A percentile compares a stretch with the other conserved stretches of the same genome.
Conservation (phyloP, 306 rosid species). For the Dalbergia cultrata region DNA sequence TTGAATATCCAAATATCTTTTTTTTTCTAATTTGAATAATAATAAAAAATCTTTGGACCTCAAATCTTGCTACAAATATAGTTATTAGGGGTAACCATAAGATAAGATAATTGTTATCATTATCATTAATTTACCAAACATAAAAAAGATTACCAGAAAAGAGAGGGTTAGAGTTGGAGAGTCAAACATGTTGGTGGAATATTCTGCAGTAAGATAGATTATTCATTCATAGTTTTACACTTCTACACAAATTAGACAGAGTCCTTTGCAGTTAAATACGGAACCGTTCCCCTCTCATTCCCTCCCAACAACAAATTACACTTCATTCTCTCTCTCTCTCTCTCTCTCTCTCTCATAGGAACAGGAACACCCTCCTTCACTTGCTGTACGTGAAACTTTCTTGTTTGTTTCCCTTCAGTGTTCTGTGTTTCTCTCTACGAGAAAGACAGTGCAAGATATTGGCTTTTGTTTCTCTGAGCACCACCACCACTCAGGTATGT, state of each 20-base stretch:
- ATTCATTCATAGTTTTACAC: neutral
- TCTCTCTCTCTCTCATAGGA: neutral
- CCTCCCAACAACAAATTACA: neutral
- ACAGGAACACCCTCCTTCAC: neutral
- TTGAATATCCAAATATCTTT: too few species aligned
- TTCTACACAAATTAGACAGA: neutral
- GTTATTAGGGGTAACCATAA: neutral
- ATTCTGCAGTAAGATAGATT: neutral
- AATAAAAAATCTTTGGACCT: neutral
- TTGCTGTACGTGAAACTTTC: neutral
- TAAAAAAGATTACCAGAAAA: neutral
- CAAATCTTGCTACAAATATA: neutral
- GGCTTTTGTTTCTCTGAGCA: neutral
- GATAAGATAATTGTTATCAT: neutral
- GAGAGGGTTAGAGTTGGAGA: neutral
- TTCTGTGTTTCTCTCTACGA: too few species aligned
- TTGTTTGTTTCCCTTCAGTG: neutral
- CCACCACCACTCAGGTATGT: neutral
- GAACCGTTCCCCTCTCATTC: neutral
- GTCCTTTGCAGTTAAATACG: constrained; percentile 43
- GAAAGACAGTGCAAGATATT: neutral
- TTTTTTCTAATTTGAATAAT: too few species aligned
- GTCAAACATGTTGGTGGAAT: neutral
- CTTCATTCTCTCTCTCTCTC: too few species aligned
- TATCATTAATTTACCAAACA: neutral